Evolutionary conservation across 2,329 filamentous ascomycete genomes (phyloP), one percentile per base, ranked within the genome.

Genomic region (Allantophomopsis lycopodina): DNA sequence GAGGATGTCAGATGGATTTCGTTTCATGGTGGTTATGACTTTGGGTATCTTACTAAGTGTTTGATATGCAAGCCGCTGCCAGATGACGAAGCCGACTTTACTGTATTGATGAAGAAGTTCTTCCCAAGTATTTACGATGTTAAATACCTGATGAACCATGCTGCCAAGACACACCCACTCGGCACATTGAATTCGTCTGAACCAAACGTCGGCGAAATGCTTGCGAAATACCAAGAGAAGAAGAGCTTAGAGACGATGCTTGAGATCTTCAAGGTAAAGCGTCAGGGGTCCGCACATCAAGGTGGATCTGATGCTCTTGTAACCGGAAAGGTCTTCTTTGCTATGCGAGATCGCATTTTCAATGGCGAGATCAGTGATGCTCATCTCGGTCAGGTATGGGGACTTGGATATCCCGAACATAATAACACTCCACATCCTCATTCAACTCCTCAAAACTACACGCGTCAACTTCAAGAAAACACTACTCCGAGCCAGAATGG

Each of bases 21-120:
- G 4, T 96, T 96, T 63, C 91, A 98, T 59, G 91, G 86, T 20
- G 91, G 89, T 44, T 98, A 98, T 61, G 91, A 98, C 64, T 96
- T 98, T 61, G 91, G 88, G 37, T 96, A 96, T 55, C 69, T 98
- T 36, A 88, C 93, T 55, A 98, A 98, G 63, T 78, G 95, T 42
- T 79, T 98, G 58, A 80, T 84, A 42, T 83, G 83, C 61, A 73
- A 79, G 48, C 76, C 81, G 35, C 69, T 98, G 7, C 91, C 91
- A 1, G 83, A 87, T 50, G 86, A 94, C 49, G 91, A 96, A 57
- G 73, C 79, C 37, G 80, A 91, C 46, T 98, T 96, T 58, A 83
- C 93, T 56, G 75, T 80, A 52, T 74, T 89, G 36, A 85, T 96
- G 61, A 84, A 84, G 55, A 80, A 85, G 36, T 96, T 89, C 68